Evolutionary conservation across 2,329 filamentous ascomycete species (phyloP).

Genomic region (Aspergillus neotritici): DNA sequence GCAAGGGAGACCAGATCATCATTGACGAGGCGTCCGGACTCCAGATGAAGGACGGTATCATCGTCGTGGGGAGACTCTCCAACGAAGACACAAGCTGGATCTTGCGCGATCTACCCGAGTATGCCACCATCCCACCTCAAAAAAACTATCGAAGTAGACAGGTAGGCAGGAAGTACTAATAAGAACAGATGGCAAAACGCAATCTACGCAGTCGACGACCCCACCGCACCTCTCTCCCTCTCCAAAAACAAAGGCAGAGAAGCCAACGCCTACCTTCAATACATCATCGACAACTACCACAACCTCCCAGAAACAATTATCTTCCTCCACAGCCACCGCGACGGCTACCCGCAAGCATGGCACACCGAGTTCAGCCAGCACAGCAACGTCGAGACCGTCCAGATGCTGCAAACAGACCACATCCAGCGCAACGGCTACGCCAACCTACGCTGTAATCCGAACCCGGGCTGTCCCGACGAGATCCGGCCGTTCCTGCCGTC

Average conservation of each 20-base stretch:
- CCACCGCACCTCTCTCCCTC: constrained; percentile 17
- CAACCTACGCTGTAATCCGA: constrained; percentile 51
- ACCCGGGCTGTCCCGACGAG: constrained; percentile 32
- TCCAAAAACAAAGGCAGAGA: constrained; percentile 40
- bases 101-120: constrained; percentile 39
- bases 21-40: constrained; percentile 7
- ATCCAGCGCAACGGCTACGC: constrained; percentile 51
- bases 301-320: constrained; percentile 47
- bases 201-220: constrained; percentile 39
- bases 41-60: constrained; percentile 16
- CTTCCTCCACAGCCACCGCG: constrained; percentile 54
- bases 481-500: constrained; percentile 21
- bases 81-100: constrained; percentile 44
- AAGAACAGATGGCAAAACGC: constrained; percentile 37
- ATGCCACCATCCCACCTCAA: constrained; percentile 11
- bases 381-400: constrained; percentile 48
- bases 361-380: constrained; percentile 53
- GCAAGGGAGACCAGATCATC: background rate
- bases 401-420: constrained; percentile 44
- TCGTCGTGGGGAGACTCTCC: constrained; percentile 38
- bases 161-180: background rate
- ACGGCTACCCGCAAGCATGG: constrained; percentile 37
- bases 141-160: background rate
- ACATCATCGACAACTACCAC: constrained; percentile 42
- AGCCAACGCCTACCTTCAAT: constrained; percentile 41